Conservation (phyloP, 139 green algal genomes). For the Chlamydomonas incerta region DNA sequence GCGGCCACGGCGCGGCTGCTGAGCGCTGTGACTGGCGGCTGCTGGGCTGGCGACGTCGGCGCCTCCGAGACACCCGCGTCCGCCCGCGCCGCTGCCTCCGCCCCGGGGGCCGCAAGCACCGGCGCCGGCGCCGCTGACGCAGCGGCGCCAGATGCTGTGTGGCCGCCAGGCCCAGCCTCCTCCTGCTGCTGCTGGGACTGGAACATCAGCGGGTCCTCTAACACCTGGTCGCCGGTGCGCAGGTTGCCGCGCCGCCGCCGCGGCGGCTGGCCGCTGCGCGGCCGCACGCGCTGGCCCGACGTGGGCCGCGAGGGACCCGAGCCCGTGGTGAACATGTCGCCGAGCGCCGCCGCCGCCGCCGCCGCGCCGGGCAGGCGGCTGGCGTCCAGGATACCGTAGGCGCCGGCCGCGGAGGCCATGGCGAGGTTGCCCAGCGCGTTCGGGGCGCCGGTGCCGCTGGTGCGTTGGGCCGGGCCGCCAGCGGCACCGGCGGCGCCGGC, state of each 20-base stretch:
- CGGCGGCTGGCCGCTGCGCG: neutral
- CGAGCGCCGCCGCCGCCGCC: neutral
- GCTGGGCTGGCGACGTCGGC: neutral
- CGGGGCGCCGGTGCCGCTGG: neutral
- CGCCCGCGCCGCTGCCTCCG: too few species aligned
- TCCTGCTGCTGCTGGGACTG: neutral
- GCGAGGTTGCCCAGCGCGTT: neutral
- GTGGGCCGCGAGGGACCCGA: neutral
- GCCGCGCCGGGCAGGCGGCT: neutral
- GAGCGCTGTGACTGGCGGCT: neutral
- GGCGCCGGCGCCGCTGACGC: too few species aligned
- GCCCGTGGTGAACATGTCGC: slow-evolving; percentile 6
- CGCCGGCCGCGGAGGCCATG: neutral
- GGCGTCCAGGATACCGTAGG: neutral
- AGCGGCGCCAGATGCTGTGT: too few species aligned
- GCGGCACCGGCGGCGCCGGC: too few species aligned
- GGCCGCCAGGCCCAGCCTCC: neutral
- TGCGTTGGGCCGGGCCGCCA: too few species aligned
- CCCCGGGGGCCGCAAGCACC: too few species aligned
- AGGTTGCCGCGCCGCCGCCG: slow-evolving; percentile 41
- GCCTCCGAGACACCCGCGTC: too few species aligned
- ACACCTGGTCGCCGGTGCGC: slow-evolving; percentile 29
- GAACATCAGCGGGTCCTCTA: slow-evolving; percentile 21
- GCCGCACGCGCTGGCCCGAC: neutral
- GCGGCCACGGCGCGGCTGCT: too few species aligned